Evolutionary conservation across 768 basidiomycete species (phyloP).

Genomic region (Auricularia heimuer): DNA sequence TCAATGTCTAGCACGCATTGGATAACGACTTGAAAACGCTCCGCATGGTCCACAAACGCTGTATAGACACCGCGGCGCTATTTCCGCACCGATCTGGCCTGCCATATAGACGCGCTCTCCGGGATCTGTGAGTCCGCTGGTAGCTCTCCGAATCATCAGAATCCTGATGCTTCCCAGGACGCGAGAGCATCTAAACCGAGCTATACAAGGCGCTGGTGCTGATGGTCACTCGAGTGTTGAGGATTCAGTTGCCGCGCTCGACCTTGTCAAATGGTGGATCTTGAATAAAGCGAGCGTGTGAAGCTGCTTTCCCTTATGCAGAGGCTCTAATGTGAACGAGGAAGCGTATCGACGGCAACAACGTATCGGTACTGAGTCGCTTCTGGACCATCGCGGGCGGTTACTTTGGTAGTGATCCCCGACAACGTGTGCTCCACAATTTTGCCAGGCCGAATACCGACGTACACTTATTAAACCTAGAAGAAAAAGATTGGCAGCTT

Average conservation of each 20-base stretch:
- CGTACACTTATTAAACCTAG: too few relatives aligned
- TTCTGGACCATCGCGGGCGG: too few relatives aligned
- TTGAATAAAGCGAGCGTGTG: slow-evolving; percentile 33
- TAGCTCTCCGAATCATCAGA: not conserved
- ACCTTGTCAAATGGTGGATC: slow-evolving; percentile 78
- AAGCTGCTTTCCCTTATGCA: not conserved
- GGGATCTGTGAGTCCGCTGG: slow-evolving; percentile 54
- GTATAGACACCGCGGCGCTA: slow-evolving; percentile 80
- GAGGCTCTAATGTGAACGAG: too few relatives aligned
- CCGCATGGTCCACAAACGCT: slow-evolving; percentile 72
- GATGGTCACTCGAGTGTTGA: slow-evolving; percentile 85
- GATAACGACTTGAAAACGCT: slow-evolving; percentile 93
- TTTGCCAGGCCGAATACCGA: too few relatives aligned
- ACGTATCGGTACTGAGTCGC: too few relatives aligned
- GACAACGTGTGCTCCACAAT: too few relatives aligned
- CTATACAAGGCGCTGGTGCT: slow-evolving; percentile 73
- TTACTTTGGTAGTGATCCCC: too few relatives aligned
- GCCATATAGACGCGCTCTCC: slow-evolving; percentile 68
- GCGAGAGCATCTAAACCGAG: slow-evolving; percentile 68
- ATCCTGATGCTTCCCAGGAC: slow-evolving; percentile 37
- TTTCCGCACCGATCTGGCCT: slow-evolving; percentile 78
- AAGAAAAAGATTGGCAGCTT: too few relatives aligned
- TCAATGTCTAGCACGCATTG: slow-evolving; percentile 43
- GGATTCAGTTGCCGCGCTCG: slow-evolving; percentile 81
- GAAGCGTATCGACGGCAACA: too few relatives aligned